Evolutionary conservation across 805 yeast genomes (phyloP).

Genomic region (Starmerella sirachaensis): DNA sequence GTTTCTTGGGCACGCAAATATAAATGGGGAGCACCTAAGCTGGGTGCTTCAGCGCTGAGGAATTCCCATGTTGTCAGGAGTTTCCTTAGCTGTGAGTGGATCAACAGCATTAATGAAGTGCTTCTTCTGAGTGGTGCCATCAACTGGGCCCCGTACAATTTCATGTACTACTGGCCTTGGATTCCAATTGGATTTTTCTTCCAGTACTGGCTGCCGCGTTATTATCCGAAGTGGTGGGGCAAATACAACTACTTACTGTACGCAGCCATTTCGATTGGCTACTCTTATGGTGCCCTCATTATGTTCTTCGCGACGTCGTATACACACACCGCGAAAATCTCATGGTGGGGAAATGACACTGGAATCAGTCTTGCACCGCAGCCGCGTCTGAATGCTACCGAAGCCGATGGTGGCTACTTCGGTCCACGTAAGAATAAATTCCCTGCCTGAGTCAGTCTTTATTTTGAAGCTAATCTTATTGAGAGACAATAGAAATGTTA

Average conservation of each 20-base stretch:
- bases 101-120: conserved; percentile 35
- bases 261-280: conserved; percentile 49
- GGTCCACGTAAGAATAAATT: conserved; percentile 7
- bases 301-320: conserved; percentile 44
- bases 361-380: conserved; percentile 1
- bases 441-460: conserved; percentile 2
- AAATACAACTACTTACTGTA: conserved; percentile 40
- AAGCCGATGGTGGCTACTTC: conserved; percentile 5
- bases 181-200: conserved; percentile 30
- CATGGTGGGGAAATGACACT: conserved; percentile 56
- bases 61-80: not conserved
- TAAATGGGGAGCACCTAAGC: conserved; percentile 4
- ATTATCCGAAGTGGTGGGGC: conserved; percentile 44
- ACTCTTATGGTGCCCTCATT: conserved; percentile 46
- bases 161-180: conserved; percentile 17
- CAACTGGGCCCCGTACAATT: conserved; percentile 28
- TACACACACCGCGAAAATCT: conserved; percentile 30
- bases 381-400: conserved; percentile 2
- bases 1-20: conserved; percentile 11
- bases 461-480: not conserved
- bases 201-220: conserved; percentile 37
- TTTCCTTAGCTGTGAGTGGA: conserved; percentile 21
- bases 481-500: too few relatives aligned
- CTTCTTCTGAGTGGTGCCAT: conserved; percentile 35
- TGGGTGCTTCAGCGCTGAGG: conserved; percentile 6